A percentile compares a stretch with the other conserved stretches of the same genome.
Conservation (phyloP, 140 eudicot genomes). For the Cichorium intybus region DNA sequence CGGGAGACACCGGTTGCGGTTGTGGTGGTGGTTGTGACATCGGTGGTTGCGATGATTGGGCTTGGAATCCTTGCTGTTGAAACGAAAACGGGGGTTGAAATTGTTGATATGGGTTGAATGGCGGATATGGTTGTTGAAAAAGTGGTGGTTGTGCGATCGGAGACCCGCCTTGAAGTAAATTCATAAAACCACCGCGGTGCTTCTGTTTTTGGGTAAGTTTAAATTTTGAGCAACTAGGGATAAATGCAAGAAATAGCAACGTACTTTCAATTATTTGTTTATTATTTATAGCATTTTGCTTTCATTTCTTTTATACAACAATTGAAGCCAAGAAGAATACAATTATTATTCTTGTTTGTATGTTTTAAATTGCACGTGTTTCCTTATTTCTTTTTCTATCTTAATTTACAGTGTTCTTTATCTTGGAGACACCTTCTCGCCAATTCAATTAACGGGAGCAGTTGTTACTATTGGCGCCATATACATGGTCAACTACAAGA, state of each 20-base stretch:
- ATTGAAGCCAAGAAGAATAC: too few species aligned
- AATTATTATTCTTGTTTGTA: neutral
- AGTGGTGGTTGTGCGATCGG: too few species aligned
- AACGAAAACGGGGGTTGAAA: too few species aligned
- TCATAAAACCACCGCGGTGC: too few species aligned
- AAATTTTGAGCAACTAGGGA: neutral
- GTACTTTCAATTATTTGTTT: neutral
- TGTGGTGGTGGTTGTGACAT: too few species aligned
- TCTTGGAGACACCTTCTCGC: slow-evolving; percentile 85
- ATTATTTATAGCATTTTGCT: neutral
- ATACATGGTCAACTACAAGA: slow-evolving; percentile 88
- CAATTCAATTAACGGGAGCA: slow-evolving; percentile 77
- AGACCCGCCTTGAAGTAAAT: too few species aligned
- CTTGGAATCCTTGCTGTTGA: too few species aligned
- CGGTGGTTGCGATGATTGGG: too few species aligned
- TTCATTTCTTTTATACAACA: too few species aligned
- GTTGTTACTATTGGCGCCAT: slow-evolving; percentile 72
- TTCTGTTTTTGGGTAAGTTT: slow-evolving; percentile 84
- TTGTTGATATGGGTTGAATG: too few species aligned
- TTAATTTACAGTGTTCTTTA: slow-evolving; percentile 59
- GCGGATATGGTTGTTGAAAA: too few species aligned
- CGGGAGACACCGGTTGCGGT: too few species aligned
- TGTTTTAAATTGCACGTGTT: neutral
- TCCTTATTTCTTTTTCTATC: neutral
- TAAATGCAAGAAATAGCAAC: neutral